phyloP scores from a whole-genome alignment of 2,329 filamentous ascomycete genomes.

The Dothistroma septosporum region DNA sequence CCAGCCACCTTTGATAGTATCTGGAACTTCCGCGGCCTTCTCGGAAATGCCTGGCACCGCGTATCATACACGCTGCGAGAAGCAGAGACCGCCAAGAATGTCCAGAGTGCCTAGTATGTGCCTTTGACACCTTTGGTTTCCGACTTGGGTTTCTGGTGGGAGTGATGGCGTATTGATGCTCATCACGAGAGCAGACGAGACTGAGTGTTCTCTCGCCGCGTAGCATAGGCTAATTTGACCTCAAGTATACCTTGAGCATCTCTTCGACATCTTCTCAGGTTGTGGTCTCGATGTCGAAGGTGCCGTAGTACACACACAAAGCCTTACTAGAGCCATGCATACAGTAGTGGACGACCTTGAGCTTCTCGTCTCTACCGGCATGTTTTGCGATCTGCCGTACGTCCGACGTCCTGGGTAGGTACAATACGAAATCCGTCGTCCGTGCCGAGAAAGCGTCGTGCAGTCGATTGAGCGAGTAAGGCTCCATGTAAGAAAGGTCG shows the following conservation, averaged over 20 bases:
- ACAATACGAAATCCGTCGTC: constrained; percentile 62
- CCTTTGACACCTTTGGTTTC: background rate
- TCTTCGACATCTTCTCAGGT: background rate
- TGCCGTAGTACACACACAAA: constrained; percentile 57
- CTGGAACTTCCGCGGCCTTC: constrained; percentile 62
- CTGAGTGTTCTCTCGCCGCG: background rate
- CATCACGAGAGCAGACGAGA: background rate
- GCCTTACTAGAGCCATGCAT: constrained; percentile 84
- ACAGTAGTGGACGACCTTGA: constrained; percentile 83
- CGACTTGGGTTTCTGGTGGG: background rate
- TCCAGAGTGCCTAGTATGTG: background rate
- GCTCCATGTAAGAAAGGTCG: constrained; percentile 79
- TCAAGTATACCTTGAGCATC: background rate
- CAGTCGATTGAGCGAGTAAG: constrained; percentile 67
- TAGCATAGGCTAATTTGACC: background rate
- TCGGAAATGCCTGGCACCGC: constrained; percentile 65
- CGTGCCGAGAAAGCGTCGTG: constrained; percentile 57
- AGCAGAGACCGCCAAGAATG: background rate
- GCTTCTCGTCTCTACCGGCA: constrained; percentile 47
- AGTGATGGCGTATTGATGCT: background rate
- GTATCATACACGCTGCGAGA: constrained; percentile 32
- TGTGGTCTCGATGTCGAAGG: constrained; percentile 35
- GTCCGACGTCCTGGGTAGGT: constrained; percentile 80
- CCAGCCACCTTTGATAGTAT: constrained; percentile 58
- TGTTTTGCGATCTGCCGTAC: constrained; percentile 66